Base-by-base conservation (phyloP, 1,139 yeast species). In the Torulaspora pretoriensis region DNA sequence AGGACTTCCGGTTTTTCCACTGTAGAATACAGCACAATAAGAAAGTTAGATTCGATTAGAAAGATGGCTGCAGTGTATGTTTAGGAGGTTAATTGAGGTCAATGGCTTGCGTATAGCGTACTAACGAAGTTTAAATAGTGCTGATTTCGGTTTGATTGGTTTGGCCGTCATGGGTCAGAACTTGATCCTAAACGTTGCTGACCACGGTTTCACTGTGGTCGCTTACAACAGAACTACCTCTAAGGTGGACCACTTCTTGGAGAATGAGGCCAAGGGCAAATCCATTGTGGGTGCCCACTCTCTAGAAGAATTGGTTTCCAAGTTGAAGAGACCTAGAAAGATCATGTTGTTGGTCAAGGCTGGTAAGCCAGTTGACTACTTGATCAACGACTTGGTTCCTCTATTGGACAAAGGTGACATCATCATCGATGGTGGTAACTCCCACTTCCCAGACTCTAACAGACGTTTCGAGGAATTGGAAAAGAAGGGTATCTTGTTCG, bases 91-190 rank as follows among this genome's bases (percentile, higher is more conserved):
- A 33, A 16, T 17, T 6, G 19, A 16, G 10, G 32, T 29, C 32
- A 29, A 29, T 29, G 32, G 32, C 26, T 17, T 4, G 26, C 4
- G 26, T 12, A 17, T 9, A 24, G 22, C 8, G 33, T 17, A 39
- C 38, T 35, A 35, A 35, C 38, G n/a, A 13, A 22, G 17, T 10
- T 17, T 19, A 23, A 26, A 31, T 38, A 40, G 47, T 40, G 95
- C 92, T 79, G 98, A 92, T 83, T 82, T 92, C 73, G 98, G 97
- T 73, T 87, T 92, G 72, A 90, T 92, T 68, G 98, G 98, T 69
- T 81, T 92, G 81, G 98, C 98, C 84, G 98, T 92, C 61, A 92
- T 92, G 98, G 98, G 98, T 73, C 97, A 90, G 72, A 92, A 92
- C 81, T 78, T 92, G 79, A 88, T 92, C 71, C 80, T 92, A 62